Conservation (phyloP, 805 yeast species). For the Candida hispaniensis region DNA sequence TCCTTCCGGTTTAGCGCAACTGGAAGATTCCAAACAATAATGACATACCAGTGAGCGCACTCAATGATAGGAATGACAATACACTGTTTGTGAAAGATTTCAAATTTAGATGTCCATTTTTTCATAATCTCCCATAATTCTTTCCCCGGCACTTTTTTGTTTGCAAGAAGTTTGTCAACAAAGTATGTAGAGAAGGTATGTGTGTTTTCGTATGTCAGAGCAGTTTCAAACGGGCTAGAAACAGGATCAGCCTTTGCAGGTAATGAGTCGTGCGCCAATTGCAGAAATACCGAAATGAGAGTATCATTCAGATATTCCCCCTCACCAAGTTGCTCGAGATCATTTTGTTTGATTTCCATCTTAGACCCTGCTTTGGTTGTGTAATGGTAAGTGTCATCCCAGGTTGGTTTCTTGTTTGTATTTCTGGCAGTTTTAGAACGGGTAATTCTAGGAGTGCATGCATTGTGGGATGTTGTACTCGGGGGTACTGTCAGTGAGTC, state of each 20-base stretch:
- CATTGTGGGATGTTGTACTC: too few relatives aligned
- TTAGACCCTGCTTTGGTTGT: slow-evolving; percentile 35
- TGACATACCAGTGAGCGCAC: slow-evolving; percentile 78
- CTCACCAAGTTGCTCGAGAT: slow-evolving; percentile 67
- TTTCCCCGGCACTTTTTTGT: too few relatives aligned
- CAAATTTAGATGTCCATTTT: slow-evolving; percentile 68
- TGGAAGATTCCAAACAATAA: slow-evolving; percentile 48
- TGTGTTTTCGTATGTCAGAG: slow-evolving; percentile 30
- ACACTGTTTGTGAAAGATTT: slow-evolving; percentile 46
- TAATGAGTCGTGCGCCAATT: slow-evolving; percentile 26
- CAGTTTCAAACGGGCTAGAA: slow-evolving; percentile 23
- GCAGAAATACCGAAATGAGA: slow-evolving; percentile 72
- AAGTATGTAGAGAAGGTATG: slow-evolving; percentile 75
- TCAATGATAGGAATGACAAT: slow-evolving; percentile 76
- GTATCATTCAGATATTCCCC: slow-evolving; percentile 87
- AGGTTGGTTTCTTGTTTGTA: too few relatives aligned
- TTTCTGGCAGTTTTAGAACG: too few relatives aligned
- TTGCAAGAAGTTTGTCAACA: slow-evolving; percentile 48
- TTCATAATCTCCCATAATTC: too few relatives aligned
- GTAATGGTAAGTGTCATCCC: slow-evolving; percentile 6
- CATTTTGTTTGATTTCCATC: slow-evolving; percentile 52
- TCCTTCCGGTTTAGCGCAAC: slow-evolving; percentile 16
- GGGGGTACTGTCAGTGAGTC: too few relatives aligned
- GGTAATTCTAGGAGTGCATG: too few relatives aligned
- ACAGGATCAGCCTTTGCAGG: slow-evolving; percentile 23